Conservation (phyloP, 495 filamentous ascomycete species). For the Penicillium coprophilum region DNA sequence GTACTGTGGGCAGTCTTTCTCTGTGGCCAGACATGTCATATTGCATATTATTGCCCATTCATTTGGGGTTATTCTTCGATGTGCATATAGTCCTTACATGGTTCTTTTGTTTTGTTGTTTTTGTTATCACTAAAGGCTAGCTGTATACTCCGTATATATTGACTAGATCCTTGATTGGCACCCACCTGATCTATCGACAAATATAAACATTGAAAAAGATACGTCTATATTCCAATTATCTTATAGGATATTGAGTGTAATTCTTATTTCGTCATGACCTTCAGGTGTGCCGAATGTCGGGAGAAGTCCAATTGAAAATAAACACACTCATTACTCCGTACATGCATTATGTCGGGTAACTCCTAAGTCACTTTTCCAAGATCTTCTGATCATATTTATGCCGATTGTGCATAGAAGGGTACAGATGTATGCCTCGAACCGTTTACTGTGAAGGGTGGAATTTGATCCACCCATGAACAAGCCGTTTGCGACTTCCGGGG, state of each 20-base stretch:
- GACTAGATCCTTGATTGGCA: neutral
- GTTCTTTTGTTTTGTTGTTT: neutral
- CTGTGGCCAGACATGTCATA: constrained; percentile 7
- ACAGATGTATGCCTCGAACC: neutral
- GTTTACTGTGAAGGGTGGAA: neutral
- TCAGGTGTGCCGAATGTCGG: neutral
- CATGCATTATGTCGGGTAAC: neutral
- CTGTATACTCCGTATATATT: neutral
- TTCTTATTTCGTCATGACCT: neutral
- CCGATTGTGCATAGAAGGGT: neutral
- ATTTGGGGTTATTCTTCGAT: neutral
- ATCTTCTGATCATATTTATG: constrained; percentile 1
- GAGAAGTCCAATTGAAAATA: neutral
- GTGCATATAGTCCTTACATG: constrained; percentile 5
- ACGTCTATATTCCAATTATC: neutral
- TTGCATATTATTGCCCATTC: constrained; percentile 10
- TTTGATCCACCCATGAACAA: neutral
- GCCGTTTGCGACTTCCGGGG: constrained; percentile 13
- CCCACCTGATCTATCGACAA: neutral
- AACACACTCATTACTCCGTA: neutral
- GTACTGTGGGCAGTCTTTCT: constrained; percentile 5
- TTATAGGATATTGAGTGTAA: neutral
- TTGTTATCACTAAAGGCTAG: neutral
- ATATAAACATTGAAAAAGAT: neutral
- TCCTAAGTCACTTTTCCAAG: neutral